Base-by-base conservation (phyloP, 2,329 filamentous ascomycete genomes). In the Fusarium sp. region DNA sequence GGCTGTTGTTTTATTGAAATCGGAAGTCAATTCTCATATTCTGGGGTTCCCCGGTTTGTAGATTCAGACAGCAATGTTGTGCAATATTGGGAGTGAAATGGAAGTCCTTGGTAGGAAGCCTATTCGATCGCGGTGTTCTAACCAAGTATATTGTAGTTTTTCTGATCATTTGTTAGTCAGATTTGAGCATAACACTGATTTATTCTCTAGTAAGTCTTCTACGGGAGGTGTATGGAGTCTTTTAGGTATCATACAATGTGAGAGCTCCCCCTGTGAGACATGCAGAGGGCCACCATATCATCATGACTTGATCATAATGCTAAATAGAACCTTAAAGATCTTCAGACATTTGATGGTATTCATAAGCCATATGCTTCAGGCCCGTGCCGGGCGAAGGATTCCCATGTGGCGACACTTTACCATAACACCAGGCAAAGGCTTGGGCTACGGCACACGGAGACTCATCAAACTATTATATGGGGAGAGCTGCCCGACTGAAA, bases 121-220 rank as follows among this genome's bases (percentile, higher is more conserved):
- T 22, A 14, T 35, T 28, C 42, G 12, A 14, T 20, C n/a, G n/a
- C 11, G 7, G 57, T 32, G n/a, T 5, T 41, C 10, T 32, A 38
- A 8, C 3, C 32, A 24, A 24, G 24, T 24, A 8, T 5, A 8
- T 13, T 7, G 38, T n/a, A 18, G 3, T 18, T 4, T 6, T 57
- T 51, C 2, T 13, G 32, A 15, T 36, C 12, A 8, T 20, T 17
- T 2, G 3, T 18, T 28, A 18, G 4, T 0, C 1, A 20, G 2
- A 26, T 6, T n/a, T 28, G 8, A 24, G 24, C 24, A 24, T 24
- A 24, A 24, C 24, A 24, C 24, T 24, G 24, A 24, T 24, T 24
- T 24, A 24, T 24, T 35, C 7, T 35, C 32, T 35, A 35, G 32
- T 35, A 35, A 3, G 32, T 2, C 24, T 26, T 26, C 14, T 22